Evolutionary conservation across 257 asterid species (phyloP), one percentile per base, ranked within the genome.

Genomic region (Scutellaria barbata): DNA sequence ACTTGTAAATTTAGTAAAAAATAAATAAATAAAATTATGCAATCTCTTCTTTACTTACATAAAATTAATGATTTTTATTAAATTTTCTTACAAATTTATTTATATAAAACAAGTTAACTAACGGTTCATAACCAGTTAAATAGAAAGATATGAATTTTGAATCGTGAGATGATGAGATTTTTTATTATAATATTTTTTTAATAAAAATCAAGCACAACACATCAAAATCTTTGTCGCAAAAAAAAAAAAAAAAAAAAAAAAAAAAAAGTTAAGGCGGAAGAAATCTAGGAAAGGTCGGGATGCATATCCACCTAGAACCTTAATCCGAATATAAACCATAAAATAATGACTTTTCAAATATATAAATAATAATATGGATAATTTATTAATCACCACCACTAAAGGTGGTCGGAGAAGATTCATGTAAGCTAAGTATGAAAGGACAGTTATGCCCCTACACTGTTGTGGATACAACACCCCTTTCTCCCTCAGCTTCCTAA

Each of bases 401-500:
- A 69, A 56, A 67, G 25, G 63, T 17, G 7, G 45, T 70, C 22
- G 25, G 58, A 5, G 18, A 30, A 46, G 45, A 54, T 68, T 69
- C 57, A 12, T 20, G 22, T n/a, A 33, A 22, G 6, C 30, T 35
- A 35, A 33, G 7, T 6, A 7, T 41, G 11, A 47, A 61, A 71
- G 45, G 68, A 66, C 71, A 33, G 35, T 10, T 12, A 17, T n/a
- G 25, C 25, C 25, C 25, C 25, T 22, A 1, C 25, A 22, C 25
- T 20, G 25, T 20, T 20, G 25, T 20, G 25, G 25, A 20, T 2
- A 20, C 25, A 22, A 22, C 0, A 8, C 4, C 25, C 68, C 59
- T 58, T 68, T 69, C 74, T 69, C 66, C 35, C 5, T 56, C 74
- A 25, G 17, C 54, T 14, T 69, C 66, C 66, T 11, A 56, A 12